Evolutionary conservation across 208 protist species (phyloP).

Genomic region (Trypanosoma scelopori): DNA sequence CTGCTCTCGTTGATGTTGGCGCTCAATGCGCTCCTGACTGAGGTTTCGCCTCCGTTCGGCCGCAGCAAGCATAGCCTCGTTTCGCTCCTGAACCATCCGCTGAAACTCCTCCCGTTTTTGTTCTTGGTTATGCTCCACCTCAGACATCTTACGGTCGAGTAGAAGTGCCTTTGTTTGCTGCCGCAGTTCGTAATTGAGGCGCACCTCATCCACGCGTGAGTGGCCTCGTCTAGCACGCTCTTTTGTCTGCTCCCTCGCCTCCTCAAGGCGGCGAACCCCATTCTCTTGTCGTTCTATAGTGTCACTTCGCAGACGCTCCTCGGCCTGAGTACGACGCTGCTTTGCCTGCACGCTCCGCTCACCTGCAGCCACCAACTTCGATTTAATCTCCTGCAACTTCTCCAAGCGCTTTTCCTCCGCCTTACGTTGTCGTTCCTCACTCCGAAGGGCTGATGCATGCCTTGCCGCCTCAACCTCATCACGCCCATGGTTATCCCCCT

Average conservation of each 20-base stretch:
- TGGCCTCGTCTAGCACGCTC: slow-evolving; percentile 59
- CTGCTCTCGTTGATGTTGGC: slow-evolving; percentile 68
- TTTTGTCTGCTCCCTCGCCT: slow-evolving; percentile 63
- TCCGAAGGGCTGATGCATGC: slow-evolving; percentile 68
- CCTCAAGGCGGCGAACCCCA: slow-evolving; percentile 63
- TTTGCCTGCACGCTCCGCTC: slow-evolving; percentile 52
- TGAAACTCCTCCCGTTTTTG: slow-evolving; percentile 68
- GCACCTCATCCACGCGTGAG: slow-evolving; percentile 76
- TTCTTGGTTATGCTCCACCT: slow-evolving; percentile 77
- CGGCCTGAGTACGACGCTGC: slow-evolving; percentile 64
- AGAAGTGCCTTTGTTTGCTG: slow-evolving; percentile 71
- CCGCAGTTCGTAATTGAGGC: slow-evolving; percentile 68
- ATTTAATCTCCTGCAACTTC: slow-evolving; percentile 65
- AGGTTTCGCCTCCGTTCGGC: slow-evolving; percentile 70
- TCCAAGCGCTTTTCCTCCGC: slow-evolving; percentile 79
- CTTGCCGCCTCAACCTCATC: slow-evolving; percentile 69
- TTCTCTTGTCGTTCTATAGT: slow-evolving; percentile 65
- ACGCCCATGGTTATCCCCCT: slow-evolving; percentile 20
- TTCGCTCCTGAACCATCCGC: slow-evolving; percentile 54
- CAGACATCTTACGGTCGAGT: slow-evolving; percentile 75
- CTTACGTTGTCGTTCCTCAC: slow-evolving; percentile 79
- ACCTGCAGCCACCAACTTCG: slow-evolving; percentile 57
- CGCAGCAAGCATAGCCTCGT: slow-evolving; percentile 74
- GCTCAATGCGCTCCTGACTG: slow-evolving; percentile 68
- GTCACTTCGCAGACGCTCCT: slow-evolving; percentile 51